These are phyloP conservation scores for Cutaneotrichosporon sp. DNA, from an alignment of 1,284 basidiomycete species.

Conservation along the genomic window DNA sequence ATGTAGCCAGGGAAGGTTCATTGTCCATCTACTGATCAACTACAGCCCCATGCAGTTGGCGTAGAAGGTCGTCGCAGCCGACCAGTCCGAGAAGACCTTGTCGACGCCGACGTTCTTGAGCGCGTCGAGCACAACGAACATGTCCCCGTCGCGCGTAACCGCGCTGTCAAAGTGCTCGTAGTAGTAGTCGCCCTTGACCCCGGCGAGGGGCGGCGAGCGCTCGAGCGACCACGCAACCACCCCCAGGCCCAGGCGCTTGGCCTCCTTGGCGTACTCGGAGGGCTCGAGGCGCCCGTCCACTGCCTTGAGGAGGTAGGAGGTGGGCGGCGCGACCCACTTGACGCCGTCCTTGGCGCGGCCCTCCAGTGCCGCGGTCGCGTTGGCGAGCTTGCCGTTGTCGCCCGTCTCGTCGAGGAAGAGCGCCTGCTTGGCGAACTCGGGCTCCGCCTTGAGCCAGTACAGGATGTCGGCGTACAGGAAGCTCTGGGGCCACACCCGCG, in stretches of 20 bases:
- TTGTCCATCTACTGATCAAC: background rate
- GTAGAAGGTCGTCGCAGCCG: slow-evolving; percentile 23
- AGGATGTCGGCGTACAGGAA: slow-evolving; percentile 26
- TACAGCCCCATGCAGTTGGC: slow-evolving; percentile 26
- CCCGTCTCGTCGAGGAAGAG: slow-evolving; percentile 24
- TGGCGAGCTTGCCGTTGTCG: slow-evolving; percentile 8
- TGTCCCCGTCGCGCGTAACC: slow-evolving; percentile 25
- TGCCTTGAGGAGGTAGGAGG: slow-evolving; percentile 19
- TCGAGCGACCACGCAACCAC: slow-evolving; percentile 28
- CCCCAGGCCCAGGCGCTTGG: slow-evolving; percentile 20
- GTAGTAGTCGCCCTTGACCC: slow-evolving; percentile 23
- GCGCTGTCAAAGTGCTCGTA: slow-evolving; percentile 12
- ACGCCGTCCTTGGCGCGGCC: slow-evolving; percentile 21
- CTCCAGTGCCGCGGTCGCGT: slow-evolving; percentile 12
- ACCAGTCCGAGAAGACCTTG: slow-evolving; percentile 29
- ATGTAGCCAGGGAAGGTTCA: too few relatives aligned
- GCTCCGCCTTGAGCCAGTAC: slow-evolving; percentile 22
- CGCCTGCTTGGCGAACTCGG: slow-evolving; percentile 24
- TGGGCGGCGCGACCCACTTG: slow-evolving; percentile 21
- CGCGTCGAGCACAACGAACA: slow-evolving; percentile 21
- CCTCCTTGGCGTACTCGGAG: slow-evolving; percentile 22
- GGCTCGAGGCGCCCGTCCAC: slow-evolving; percentile 22
- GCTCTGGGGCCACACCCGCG: slow-evolving; percentile 25
- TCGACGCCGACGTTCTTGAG: slow-evolving; percentile 22
- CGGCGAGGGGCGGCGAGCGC: slow-evolving; percentile 19